A percentile compares a stretch with the other conserved stretches of the same genome.
Evolutionary conservation across 2,329 filamentous ascomycete genomes (phyloP).

Genomic region (Pseudocercospora cruenta): DNA sequence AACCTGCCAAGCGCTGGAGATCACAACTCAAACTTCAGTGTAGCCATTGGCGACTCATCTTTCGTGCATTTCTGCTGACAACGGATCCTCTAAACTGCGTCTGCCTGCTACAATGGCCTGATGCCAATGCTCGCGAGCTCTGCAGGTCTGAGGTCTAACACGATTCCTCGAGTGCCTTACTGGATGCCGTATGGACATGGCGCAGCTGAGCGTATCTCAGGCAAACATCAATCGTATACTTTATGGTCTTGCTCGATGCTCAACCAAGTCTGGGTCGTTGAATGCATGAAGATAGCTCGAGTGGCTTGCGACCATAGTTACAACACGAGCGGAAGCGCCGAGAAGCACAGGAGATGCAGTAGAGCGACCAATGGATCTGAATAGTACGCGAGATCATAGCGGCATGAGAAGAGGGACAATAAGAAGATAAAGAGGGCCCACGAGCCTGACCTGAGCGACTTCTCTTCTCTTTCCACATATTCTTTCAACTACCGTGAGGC

Average conservation of each 20-base stretch:
- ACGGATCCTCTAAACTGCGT: neutral
- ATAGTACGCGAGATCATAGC: too few species aligned
- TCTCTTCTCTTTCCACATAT: neutral
- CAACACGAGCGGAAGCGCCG: neutral
- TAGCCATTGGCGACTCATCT: neutral
- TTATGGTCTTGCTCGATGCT: neutral
- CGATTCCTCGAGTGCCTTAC: neutral
- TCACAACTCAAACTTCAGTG: neutral
- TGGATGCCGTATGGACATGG: neutral
- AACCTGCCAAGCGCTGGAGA: too few species aligned
- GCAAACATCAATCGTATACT: neutral
- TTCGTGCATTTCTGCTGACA: neutral
- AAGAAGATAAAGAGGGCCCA: too few species aligned
- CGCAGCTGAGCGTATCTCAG: neutral
- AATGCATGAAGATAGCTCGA: neutral
- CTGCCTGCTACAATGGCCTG: neutral
- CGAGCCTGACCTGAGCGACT: neutral
- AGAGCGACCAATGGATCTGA: too few species aligned
- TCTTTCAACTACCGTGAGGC: neutral
- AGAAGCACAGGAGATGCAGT: neutral
- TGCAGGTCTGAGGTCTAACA: neutral
- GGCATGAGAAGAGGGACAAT: too few species aligned
- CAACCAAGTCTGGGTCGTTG: too few species aligned
- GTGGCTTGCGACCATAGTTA: neutral
- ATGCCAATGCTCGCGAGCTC: neutral